Percentiles rank a stretch among this genome's conserved stretches.
These are phyloP conservation scores for Cladophialophora exuberans DNA, from an alignment of 2,329 filamentous ascomycete genomes.

Conservation along the genomic window DNA sequence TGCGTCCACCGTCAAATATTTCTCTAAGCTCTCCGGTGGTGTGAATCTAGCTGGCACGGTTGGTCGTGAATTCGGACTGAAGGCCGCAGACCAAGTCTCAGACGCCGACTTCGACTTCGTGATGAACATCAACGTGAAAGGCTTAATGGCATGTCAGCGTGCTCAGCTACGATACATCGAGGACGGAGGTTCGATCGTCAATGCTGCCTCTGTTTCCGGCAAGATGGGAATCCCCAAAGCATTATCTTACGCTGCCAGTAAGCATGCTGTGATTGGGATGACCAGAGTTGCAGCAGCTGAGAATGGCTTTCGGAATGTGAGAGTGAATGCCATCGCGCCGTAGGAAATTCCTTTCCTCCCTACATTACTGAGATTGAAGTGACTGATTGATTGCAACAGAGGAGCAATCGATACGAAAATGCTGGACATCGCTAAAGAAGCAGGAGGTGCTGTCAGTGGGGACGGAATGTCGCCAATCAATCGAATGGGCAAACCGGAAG, in stretches of 20 bases:
- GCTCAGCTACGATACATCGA: constrained; percentile 7
- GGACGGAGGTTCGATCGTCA: constrained; percentile 26
- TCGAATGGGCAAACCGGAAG: constrained; percentile 16
- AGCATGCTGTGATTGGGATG: constrained; percentile 61
- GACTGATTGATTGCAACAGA: background rate
- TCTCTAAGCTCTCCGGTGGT: constrained; percentile 32
- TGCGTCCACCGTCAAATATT: constrained; percentile 37
- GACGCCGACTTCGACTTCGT: constrained; percentile 8
- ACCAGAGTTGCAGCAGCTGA: constrained; percentile 60
- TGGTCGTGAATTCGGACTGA: background rate
- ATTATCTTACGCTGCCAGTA: constrained; percentile 47
- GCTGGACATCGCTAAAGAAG: background rate
- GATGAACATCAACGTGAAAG: constrained; percentile 9
- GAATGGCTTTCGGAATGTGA: constrained; percentile 48
- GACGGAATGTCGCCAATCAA: background rate
- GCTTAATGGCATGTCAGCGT: constrained; percentile 9
- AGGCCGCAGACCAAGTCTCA: background rate
- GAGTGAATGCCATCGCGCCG: constrained; percentile 39
- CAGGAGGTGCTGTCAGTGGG: background rate
- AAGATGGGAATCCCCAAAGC: constrained; percentile 44
- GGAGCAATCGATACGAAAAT: constrained; percentile 5
- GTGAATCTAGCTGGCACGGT: constrained; percentile 7
- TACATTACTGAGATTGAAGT: background rate
- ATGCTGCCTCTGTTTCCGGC: constrained; percentile 41
- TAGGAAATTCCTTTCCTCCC: background rate